Percentiles rank a stretch among this genome's conserved stretches.
These are phyloP conservation scores for Chlamydomonas sp. DNA, from an alignment of 139 green algal species.

Conservation along the genomic window DNA sequence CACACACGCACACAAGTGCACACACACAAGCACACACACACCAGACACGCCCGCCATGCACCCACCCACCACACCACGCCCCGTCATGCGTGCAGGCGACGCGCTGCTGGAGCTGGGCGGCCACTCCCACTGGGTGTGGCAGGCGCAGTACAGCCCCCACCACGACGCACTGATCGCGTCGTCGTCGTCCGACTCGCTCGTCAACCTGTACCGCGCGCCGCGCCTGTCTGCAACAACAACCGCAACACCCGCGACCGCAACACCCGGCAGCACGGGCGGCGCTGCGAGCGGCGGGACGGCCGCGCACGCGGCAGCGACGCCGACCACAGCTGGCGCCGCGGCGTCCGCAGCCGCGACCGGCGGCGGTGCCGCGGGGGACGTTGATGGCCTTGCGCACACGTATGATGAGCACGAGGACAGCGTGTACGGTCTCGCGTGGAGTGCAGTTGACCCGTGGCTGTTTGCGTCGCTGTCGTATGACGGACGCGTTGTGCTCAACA, in stretches of 20 bases:
- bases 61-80: too few relatives aligned
- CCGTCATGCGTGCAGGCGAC: slow-evolving; percentile 13
- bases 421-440: slow-evolving; percentile 73
- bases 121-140: slow-evolving; percentile 81
- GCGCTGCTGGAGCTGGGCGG: slow-evolving; percentile 55
- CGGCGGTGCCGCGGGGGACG: too few relatives aligned
- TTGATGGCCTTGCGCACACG: slow-evolving; percentile 48
- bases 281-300: too few relatives aligned
- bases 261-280: too few relatives aligned
- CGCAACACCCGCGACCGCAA: too few relatives aligned
- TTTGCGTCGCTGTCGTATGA: slow-evolving; percentile 78
- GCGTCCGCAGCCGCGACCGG: too few relatives aligned
- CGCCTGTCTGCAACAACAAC: too few relatives aligned
- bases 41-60: too few relatives aligned
- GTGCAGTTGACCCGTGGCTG: slow-evolving; percentile 60
- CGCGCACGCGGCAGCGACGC: too few relatives aligned
- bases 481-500: slow-evolving; percentile 63
- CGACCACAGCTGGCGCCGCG: too few relatives aligned
- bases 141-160: slow-evolving; percentile 55
- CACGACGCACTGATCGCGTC: slow-evolving; percentile 65
- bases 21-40: too few relatives aligned
- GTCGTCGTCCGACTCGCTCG: slow-evolving; percentile 55
- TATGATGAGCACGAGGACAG: slow-evolving; percentile 79
- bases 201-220: slow-evolving; percentile 53
- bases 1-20: too few relatives aligned